phyloP scores from a whole-genome alignment of 768 basidiomycete genomes.

The Infundibulicybe gibba region DNA sequence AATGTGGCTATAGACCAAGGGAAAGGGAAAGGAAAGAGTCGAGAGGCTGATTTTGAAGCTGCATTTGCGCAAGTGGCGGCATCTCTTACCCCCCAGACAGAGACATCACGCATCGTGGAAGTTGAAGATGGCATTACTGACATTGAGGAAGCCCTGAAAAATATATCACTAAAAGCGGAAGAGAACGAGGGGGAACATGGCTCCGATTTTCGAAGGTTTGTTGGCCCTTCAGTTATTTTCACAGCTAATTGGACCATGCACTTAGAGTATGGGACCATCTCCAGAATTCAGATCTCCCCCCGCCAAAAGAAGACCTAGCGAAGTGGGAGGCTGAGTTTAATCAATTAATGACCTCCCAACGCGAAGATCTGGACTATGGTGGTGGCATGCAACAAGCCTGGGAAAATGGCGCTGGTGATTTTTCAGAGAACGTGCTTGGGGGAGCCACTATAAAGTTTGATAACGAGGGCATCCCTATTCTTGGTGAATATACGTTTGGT shows the following conservation, averaged over 20 bases:
- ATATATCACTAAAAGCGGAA: slow-evolving; percentile 26
- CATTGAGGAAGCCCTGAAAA: slow-evolving; percentile 35
- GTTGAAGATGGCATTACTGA: slow-evolving; percentile 37
- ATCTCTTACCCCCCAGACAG: slow-evolving; percentile 41
- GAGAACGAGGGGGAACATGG: slow-evolving; percentile 18
- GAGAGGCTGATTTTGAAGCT: slow-evolving; percentile 80
- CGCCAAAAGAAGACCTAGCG: slow-evolving; percentile 59
- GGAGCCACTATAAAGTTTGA: slow-evolving; percentile 48
- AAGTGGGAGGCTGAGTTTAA: slow-evolving; percentile 86
- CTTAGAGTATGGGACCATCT: slow-evolving; percentile 61
- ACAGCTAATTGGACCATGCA: too few relatives aligned
- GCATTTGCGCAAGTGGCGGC: slow-evolving; percentile 69
- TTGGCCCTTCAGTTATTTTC: not conserved
- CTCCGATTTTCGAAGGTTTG: slow-evolving; percentile 54
- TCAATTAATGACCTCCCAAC: slow-evolving; percentile 66
- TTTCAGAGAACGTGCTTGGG: slow-evolving; percentile 26
- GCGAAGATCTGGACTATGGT: slow-evolving; percentile 66
- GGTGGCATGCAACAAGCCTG: slow-evolving; percentile 60
- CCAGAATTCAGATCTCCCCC: slow-evolving; percentile 53
- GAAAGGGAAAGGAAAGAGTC: slow-evolving; percentile 78
- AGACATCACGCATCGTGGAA: slow-evolving; percentile 51
- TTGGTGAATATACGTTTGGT: slow-evolving; percentile 79
- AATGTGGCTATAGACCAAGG: slow-evolving; percentile 20
- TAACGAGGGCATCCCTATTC: slow-evolving; percentile 71
- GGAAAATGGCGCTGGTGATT: slow-evolving; percentile 52